A percentile compares a stretch with the other conserved stretches of the same genome.
Evolutionary conservation across 495 filamentous ascomycete genomes (phyloP).

Genomic region (Parachaetomium inaequale): DNA sequence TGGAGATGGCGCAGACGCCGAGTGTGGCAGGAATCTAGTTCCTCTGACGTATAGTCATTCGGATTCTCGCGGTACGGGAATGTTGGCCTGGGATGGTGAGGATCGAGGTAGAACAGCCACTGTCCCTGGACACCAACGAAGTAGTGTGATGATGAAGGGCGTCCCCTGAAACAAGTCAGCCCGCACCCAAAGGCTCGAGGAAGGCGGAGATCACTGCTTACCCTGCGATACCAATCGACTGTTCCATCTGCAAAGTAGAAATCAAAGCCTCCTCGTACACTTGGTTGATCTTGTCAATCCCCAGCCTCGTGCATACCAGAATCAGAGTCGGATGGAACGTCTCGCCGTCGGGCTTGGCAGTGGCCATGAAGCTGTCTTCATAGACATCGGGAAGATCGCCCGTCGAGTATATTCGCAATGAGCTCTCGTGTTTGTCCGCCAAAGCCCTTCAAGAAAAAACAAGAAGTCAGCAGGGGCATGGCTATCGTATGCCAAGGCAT

Average conservation of each 20-base stretch:
- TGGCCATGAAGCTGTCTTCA: constrained; percentile 75
- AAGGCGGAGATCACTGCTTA: constrained; percentile 40
- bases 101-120: constrained; percentile 91
- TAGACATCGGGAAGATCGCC: constrained; percentile 90
- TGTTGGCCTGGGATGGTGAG: constrained; percentile 71
- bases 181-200: neutral
- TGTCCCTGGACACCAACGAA: constrained; percentile 93
- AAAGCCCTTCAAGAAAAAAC: constrained; percentile 77
- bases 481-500: neutral
- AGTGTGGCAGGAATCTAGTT: constrained; percentile 83
- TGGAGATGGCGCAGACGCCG: constrained; percentile 76
- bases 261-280: constrained; percentile 91
- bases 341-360: constrained; percentile 61
- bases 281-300: constrained; percentile 88
- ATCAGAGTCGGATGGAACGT: constrained; percentile 80
- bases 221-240: constrained; percentile 95
- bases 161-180: constrained; percentile 57
- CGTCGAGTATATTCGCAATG: constrained; percentile 79
- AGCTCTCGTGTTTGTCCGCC: constrained; percentile 55
- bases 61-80: constrained; percentile 54
- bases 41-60: constrained; percentile 59
- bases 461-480: neutral
- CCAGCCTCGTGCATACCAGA: constrained; percentile 79
- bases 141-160: constrained; percentile 92
- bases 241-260: constrained; percentile 72